phyloP scores from a whole-genome alignment of 768 basidiomycete genomes.

The Coprinopsis sp. region DNA sequence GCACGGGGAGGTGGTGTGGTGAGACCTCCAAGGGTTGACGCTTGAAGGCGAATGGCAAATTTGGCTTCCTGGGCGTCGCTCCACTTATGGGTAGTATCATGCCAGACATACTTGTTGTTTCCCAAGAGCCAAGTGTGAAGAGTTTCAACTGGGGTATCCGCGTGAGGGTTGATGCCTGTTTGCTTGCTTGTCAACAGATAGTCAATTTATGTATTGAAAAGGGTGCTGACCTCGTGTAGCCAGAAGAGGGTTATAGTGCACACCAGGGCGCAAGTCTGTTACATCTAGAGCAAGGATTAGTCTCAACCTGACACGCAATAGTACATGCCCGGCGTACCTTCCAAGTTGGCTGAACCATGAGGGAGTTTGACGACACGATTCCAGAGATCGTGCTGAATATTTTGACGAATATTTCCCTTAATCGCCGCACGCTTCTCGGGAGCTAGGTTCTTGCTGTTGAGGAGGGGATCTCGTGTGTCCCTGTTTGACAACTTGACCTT shows the following conservation, averaged over 20 bases:
- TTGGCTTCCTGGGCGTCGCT: constrained; percentile 19
- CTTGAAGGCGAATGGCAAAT: constrained; percentile 27
- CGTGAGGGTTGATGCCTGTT: constrained; percentile 18
- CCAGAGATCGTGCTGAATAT: constrained; percentile 17
- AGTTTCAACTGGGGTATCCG: constrained; percentile 39
- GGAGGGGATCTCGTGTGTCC: constrained; percentile 1
- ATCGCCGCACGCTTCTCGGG: constrained; percentile 7
- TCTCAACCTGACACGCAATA: too few species aligned
- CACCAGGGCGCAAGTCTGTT: constrained; percentile 11
- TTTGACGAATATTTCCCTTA: constrained; percentile 6
- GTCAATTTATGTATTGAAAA: constrained; percentile 17
- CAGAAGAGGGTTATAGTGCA: constrained; percentile 10
- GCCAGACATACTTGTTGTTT: constrained; percentile 40
- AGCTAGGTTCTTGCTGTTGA: constrained; percentile 3
- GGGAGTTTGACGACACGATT: not conserved
- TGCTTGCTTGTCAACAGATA: not conserved
- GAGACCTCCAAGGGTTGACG: constrained; percentile 25
- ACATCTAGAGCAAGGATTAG: too few species aligned
- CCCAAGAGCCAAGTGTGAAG: constrained; percentile 43
- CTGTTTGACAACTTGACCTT: not conserved
- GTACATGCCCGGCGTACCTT: not conserved
- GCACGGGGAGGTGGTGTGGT: constrained; percentile 31
- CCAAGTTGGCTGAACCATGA: constrained; percentile 12
- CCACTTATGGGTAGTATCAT: constrained; percentile 26
- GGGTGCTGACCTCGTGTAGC: not conserved